Conservation (phyloP, 1,139 yeast species). For the Yamadazyma sp. region DNA sequence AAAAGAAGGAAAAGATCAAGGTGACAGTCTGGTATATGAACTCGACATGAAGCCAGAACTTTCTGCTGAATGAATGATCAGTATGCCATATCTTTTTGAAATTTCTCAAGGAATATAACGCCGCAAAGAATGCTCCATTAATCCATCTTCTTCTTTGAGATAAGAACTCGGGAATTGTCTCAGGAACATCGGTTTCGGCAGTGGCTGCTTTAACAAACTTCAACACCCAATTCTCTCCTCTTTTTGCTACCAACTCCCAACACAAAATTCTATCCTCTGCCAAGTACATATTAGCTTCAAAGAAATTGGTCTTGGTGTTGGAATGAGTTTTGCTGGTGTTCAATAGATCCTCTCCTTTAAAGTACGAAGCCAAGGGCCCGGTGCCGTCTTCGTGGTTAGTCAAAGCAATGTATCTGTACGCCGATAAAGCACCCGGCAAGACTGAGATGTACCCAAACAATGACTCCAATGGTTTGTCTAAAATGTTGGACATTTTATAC, state of each 20-base stretch:
- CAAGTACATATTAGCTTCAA: conserved; percentile 94
- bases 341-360: conserved; percentile 78
- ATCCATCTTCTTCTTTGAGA: conserved; percentile 98
- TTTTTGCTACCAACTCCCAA: conserved; percentile 94
- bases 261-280: conserved; percentile 97
- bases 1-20: conserved; percentile 81
- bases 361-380: conserved; percentile 86
- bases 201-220: conserved; percentile 91
- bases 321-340: conserved; percentile 28
- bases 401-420: conserved; percentile 87
- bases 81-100: conserved; percentile 82
- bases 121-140: conserved; percentile 97
- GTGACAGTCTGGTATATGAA: conserved; percentile 78
- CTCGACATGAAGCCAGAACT: conserved; percentile 77
- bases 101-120: conserved; percentile 80
- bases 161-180: conserved; percentile 82
- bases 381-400: conserved; percentile 85
- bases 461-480: conserved; percentile 93
- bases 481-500: conserved; percentile 91
- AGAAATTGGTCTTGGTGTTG: conserved; percentile 63
- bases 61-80: conserved; percentile 75
- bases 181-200: conserved; percentile 98
- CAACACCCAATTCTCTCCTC: conserved; percentile 84
- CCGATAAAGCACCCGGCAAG: conserved; percentile 94
- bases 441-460: conserved; percentile 92